Percentiles rank a stretch among this genome's conserved stretches.
Conservation (phyloP, 2,329 filamentous ascomycete genomes). For the Arthrobotrys entomopaga region DNA sequence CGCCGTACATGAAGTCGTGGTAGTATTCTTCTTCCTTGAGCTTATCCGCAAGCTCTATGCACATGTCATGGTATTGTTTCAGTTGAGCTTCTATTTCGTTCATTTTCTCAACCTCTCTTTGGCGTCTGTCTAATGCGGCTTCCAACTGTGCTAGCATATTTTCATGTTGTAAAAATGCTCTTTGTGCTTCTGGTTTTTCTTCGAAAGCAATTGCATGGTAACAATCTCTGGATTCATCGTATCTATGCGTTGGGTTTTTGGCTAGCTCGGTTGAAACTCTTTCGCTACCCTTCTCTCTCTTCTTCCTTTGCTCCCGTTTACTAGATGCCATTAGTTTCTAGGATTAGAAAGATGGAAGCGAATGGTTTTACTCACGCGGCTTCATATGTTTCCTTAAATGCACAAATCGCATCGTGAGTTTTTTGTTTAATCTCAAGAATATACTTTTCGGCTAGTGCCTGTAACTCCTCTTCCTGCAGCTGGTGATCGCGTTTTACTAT, state of each 20-base stretch:
- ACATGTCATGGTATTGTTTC: slow-evolving; percentile 21
- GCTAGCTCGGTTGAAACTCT: background rate
- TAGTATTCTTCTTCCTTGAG: slow-evolving; percentile 15
- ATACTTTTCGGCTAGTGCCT: slow-evolving; percentile 2
- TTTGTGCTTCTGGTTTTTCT: background rate
- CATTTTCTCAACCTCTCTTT: background rate
- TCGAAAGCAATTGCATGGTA: background rate
- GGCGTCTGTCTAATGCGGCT: background rate
- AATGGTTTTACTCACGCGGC: slow-evolving; percentile 7
- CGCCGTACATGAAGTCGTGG: slow-evolving; percentile 30
- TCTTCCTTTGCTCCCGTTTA: too few relatives aligned
- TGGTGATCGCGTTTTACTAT: slow-evolving; percentile 23
- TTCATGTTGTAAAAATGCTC: background rate
- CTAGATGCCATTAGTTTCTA: too few relatives aligned
- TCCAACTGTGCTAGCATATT: background rate
- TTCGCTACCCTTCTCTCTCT: too few relatives aligned
- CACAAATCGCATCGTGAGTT: slow-evolving; percentile 14
- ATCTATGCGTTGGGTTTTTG: background rate
- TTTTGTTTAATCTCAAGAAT: slow-evolving; percentile 20
- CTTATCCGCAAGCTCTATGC: slow-evolving; percentile 17
- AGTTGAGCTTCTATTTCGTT: slow-evolving; percentile 16
- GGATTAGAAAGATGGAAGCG: background rate
- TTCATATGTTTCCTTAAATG: slow-evolving; percentile 16
- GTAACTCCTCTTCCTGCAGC: slow-evolving; percentile 17
- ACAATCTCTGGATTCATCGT: background rate